A percentile compares a stretch with the other conserved stretches of the same genome.
These are phyloP conservation scores for Chenopodium suecicum DNA, from an alignment of 148 eudicot species.

Conservation along the genomic window DNA sequence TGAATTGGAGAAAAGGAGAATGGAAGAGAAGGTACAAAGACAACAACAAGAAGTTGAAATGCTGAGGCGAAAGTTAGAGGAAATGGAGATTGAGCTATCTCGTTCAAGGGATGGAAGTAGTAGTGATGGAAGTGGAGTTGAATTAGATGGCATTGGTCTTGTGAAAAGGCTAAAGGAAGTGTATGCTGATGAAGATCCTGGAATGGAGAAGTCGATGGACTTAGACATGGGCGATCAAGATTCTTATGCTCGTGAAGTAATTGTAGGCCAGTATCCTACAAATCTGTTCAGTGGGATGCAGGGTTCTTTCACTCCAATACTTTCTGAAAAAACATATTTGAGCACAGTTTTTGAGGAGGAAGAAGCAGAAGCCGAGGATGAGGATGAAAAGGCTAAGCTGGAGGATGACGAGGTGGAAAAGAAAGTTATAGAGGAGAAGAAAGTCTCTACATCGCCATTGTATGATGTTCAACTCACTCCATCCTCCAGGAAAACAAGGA, in stretches of 20 bases:
- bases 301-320: slow-evolving; percentile 24
- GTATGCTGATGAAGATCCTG: slow-evolving; percentile 67
- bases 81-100: slow-evolving; percentile 67
- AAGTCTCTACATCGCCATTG: slow-evolving; percentile 26
- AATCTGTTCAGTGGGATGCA: slow-evolving; percentile 5
- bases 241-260: slow-evolving; percentile 38
- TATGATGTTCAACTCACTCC: slow-evolving; percentile 30
- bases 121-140: slow-evolving; percentile 40
- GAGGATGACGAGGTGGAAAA: slow-evolving; percentile 75
- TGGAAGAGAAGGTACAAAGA: slow-evolving; percentile 69
- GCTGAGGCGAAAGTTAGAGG: slow-evolving; percentile 75
- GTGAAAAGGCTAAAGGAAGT: slow-evolving; percentile 58
- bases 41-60: slow-evolving; percentile 74
- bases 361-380: slow-evolving; percentile 64
- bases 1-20: slow-evolving; percentile 74
- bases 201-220: slow-evolving; percentile 95
- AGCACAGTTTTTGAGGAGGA: slow-evolving; percentile 96
- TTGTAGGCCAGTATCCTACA: slow-evolving; percentile 29
- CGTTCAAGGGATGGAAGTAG: slow-evolving; percentile 57
- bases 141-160: slow-evolving; percentile 49
- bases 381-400: slow-evolving; percentile 37
- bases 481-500: slow-evolving; percentile 51
- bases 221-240: slow-evolving; percentile 65
- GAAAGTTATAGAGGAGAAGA: slow-evolving; percentile 87
- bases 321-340: slow-evolving; percentile 43